Percentiles rank a stretch among this genome's conserved stretches.
phyloP scores from a whole-genome alignment of 768 basidiomycete species.

The Lentinula boryana region DNA sequence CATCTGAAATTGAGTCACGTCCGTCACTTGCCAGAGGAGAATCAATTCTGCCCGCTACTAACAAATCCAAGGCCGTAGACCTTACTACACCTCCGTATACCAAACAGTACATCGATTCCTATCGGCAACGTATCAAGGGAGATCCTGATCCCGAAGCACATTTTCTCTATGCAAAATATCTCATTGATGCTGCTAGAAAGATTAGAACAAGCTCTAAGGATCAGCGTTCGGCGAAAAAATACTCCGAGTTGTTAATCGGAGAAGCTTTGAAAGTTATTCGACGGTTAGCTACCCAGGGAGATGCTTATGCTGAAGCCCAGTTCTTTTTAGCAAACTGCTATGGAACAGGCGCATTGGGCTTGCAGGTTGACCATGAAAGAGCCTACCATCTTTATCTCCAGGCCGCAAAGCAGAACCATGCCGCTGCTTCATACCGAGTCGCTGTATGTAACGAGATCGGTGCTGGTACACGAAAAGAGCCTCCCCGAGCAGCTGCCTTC shows the following conservation, averaged over 20 bases:
- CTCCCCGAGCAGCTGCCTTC: conserved; percentile 85
- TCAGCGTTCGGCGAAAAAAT: conserved; percentile 82
- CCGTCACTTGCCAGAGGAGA: conserved; percentile 51
- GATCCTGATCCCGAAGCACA: conserved; percentile 99
- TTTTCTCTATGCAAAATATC: conserved; percentile 96
- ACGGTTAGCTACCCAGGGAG: conserved; percentile 85
- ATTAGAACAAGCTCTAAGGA: conserved; percentile 70
- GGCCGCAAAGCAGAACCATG: conserved; percentile 95
- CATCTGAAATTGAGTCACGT: conserved; percentile 52
- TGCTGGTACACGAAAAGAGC: conserved; percentile 88
- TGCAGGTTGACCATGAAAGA: conserved; percentile 95
- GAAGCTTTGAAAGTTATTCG: conserved; percentile 93
- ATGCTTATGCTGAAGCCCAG: conserved; percentile 93
- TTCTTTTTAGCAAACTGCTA: conserved; percentile 98
- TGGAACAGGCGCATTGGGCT: conserved; percentile 91
- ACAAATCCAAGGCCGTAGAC: conserved; percentile 78
- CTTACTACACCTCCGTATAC: conserved; percentile 83
- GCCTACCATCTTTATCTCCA: conserved; percentile 97
- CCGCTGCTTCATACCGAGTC: conserved; percentile 91
- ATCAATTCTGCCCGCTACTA: conserved; percentile 50
- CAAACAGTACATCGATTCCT: conserved; percentile 95
- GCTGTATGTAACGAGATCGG: conserved; percentile 99
- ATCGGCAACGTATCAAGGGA: conserved; percentile 92
- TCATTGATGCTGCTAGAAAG: conserved; percentile 96
- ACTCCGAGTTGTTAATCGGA: conserved; percentile 77